Percentiles rank a stretch among this genome's conserved stretches.
Evolutionary conservation across 2,329 filamentous ascomycete species (phyloP).

Genomic region (Stagonosporopsis rhizophila): DNA sequence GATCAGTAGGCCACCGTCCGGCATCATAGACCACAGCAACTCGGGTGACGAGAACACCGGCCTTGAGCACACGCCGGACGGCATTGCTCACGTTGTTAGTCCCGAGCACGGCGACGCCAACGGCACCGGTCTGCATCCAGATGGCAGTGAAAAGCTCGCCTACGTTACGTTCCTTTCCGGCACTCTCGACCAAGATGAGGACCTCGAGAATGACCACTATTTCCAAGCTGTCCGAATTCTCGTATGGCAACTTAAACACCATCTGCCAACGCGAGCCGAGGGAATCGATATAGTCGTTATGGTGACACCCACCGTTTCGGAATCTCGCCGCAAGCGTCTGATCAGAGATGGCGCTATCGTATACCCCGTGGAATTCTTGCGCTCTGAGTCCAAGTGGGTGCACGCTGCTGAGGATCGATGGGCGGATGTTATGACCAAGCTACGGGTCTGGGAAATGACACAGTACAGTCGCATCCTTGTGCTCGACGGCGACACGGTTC

Average conservation of each 20-base stretch:
- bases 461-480: constrained; percentile 46
- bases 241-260: constrained; percentile 41
- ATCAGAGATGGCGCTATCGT: constrained; percentile 38
- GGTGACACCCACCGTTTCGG: constrained; percentile 33
- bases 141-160: constrained; percentile 27
- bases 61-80: not conserved
- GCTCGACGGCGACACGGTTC: constrained; percentile 48
- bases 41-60: constrained; percentile 1
- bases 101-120: not conserved
- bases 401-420: constrained; percentile 31
- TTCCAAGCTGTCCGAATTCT: constrained; percentile 33
- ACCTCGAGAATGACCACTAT: constrained; percentile 38
- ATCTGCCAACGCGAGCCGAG: constrained; percentile 30
- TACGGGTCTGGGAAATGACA: constrained; percentile 49
- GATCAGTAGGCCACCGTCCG: not conserved
- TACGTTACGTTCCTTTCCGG: constrained; percentile 38
- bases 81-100: not conserved
- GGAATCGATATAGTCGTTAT: constrained; percentile 35
- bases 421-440: constrained; percentile 49
- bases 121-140: not conserved
- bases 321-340: constrained; percentile 28
- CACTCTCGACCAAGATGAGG: constrained; percentile 24
- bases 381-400: constrained; percentile 27
- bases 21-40: not conserved
- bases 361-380: constrained; percentile 32